phyloP scores from a whole-genome alignment of 2,329 filamentous ascomycete genomes.

The Dryadomyces sulphureus region DNA sequence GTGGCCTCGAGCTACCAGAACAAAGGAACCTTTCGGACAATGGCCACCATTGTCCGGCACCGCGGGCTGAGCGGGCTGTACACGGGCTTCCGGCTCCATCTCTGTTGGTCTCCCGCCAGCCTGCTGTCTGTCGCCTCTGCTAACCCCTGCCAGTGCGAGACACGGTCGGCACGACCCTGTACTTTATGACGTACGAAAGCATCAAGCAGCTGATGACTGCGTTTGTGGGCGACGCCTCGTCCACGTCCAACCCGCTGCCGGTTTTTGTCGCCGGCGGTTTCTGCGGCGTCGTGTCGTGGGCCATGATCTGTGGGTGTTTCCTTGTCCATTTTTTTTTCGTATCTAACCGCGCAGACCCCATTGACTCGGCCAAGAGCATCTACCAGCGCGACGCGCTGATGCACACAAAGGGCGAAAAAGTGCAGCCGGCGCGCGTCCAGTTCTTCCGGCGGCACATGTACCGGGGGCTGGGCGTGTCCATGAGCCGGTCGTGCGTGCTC shows the following conservation, averaged over 20 bases:
- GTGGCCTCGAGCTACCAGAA: slow-evolving; percentile 59
- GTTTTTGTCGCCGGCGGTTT: slow-evolving; percentile 66
- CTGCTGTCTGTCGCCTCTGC: neutral
- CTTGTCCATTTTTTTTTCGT: neutral
- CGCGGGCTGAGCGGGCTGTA: slow-evolving; percentile 62
- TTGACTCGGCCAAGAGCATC: slow-evolving; percentile 73
- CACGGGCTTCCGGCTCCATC: slow-evolving; percentile 64
- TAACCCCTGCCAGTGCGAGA: slow-evolving; percentile 46
- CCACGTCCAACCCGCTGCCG: slow-evolving; percentile 66
- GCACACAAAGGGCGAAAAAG: slow-evolving; percentile 47
- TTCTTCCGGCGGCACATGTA: slow-evolving; percentile 72
- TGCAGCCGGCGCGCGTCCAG: slow-evolving; percentile 57
- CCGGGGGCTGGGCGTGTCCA: slow-evolving; percentile 67
- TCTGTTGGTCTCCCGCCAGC: slow-evolving; percentile 37
- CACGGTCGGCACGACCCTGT: slow-evolving; percentile 69
- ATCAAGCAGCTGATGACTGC: slow-evolving; percentile 70
- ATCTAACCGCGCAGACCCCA: slow-evolving; percentile 35
- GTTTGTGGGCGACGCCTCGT: slow-evolving; percentile 52
- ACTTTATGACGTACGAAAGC: slow-evolving; percentile 83
- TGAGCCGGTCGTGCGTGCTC: slow-evolving; percentile 66
- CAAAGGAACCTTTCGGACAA: slow-evolving; percentile 62
- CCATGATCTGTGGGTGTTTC: slow-evolving; percentile 48
- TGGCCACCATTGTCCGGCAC: slow-evolving; percentile 62
- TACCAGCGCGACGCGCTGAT: slow-evolving; percentile 72
- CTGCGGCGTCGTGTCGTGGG: slow-evolving; percentile 75